These are phyloP conservation scores for Russula olivacea DNA, from an alignment of 768 basidiomycete genomes.

Conservation along the genomic window DNA sequence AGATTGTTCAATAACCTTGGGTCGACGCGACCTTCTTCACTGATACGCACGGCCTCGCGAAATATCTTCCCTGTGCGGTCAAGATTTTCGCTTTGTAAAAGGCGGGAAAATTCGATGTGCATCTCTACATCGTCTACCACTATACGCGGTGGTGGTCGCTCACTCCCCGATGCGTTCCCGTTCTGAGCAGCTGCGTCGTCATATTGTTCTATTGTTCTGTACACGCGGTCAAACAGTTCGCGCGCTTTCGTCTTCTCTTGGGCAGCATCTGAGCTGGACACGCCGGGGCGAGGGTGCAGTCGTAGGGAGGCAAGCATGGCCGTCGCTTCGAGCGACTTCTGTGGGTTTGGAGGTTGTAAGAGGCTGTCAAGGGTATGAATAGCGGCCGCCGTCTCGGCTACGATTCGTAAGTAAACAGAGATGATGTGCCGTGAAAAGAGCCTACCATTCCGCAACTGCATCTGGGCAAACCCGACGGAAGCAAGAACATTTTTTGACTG, in stretches of 20 bases:
- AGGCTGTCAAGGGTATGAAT: conserved; percentile 80
- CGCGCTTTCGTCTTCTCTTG: conserved; percentile 71
- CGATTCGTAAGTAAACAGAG: neutral
- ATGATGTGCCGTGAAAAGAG: conserved; percentile 1
- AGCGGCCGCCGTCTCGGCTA: conserved; percentile 79
- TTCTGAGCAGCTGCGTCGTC: conserved; percentile 46
- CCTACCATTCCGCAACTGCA: conserved; percentile 80
- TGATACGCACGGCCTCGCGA: conserved; percentile 64
- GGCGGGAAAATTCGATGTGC: conserved; percentile 81
- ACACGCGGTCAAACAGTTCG: conserved; percentile 73
- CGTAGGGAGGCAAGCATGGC: conserved; percentile 87
- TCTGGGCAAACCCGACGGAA: conserved; percentile 79
- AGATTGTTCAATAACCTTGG: conserved; percentile 78
- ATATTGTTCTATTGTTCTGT: conserved; percentile 51
- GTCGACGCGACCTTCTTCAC: conserved; percentile 47
- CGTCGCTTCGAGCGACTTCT: conserved; percentile 73
- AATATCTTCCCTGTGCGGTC: conserved; percentile 71
- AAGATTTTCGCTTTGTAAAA: conserved; percentile 80
- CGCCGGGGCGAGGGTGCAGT: conserved; percentile 73
- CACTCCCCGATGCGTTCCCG: conserved; percentile 19
- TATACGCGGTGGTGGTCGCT: conserved; percentile 27
- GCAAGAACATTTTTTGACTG: conserved; percentile 72
- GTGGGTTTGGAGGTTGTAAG: conserved; percentile 57
- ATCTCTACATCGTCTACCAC: conserved; percentile 77
- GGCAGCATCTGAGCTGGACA: conserved; percentile 63